Evolutionary conservation across 768 basidiomycete genomes (phyloP).

Genomic region (Termitomyces sp.): DNA sequence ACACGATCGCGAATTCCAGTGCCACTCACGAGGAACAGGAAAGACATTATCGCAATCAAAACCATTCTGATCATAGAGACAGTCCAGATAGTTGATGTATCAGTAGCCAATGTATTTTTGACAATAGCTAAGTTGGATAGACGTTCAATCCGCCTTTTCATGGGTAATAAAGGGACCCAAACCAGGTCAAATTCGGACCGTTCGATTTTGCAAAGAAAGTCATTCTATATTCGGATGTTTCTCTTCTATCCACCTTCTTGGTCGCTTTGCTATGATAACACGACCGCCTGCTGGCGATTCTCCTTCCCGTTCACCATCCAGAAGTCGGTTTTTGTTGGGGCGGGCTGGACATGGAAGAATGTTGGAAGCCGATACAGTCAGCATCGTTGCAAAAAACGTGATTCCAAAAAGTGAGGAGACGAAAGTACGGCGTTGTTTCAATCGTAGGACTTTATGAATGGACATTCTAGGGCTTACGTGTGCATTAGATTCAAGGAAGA

Average conservation of each 20-base stretch:
- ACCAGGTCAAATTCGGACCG: background rate
- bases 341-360: conserved; percentile 79
- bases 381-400: conserved; percentile 71
- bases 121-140: background rate
- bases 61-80: conserved; percentile 19
- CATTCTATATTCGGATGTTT: conserved; percentile 33
- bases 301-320: conserved; percentile 41
- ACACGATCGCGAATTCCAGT: conserved; percentile 25
- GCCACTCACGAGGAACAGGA: conserved; percentile 61
- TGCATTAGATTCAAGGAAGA: background rate
- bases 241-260: conserved; percentile 82
- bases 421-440: conserved; percentile 65
- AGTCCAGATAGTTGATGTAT: conserved; percentile 20
- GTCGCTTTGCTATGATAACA: conserved; percentile 53
- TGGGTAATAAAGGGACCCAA: background rate
- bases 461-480: conserved; percentile 43
- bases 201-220: background rate
- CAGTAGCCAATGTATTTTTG: conserved; percentile 19
- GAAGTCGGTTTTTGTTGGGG: conserved; percentile 47
- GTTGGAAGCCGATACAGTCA: conserved; percentile 77
- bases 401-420: conserved; percentile 75
- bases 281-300: conserved; percentile 22
- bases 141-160: background rate
- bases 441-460: conserved; percentile 50
- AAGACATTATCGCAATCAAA: conserved; percentile 43